Evolutionary conservation across 768 basidiomycete genomes (phyloP), one percentile per base, ranked within the genome.

Genomic region (Tylopilus felleus): DNA sequence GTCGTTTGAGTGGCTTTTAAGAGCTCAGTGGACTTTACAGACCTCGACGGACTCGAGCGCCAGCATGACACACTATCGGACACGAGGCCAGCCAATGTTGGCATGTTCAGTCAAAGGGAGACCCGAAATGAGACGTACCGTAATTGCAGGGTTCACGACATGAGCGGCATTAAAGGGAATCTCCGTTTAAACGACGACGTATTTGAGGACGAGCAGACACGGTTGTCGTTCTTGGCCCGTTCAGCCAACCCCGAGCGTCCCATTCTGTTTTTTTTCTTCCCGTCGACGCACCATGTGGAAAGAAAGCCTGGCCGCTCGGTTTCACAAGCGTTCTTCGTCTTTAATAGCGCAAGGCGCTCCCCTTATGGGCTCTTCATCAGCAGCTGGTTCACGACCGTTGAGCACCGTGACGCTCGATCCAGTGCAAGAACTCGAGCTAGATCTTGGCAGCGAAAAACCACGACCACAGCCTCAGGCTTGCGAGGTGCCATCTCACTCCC

Each of bases 201-300:
- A 38, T 38, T 38, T 38, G 38, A 38, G 38, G 35, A 36, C 38
- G 7, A 8, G n/a, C n/a, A 38, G 38, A 38, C n/a, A 9, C 38
- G 38, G n/a, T 19, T 38, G n/a, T 19, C 38, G 16, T 33, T 4
- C 33, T 33, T 33, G 33, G 33, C 33, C 29, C 10, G 29, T 29
- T 29, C 29, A n/a, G n/a, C n/a, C n/a, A n/a, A n/a, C n/a, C n/a
- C n/a, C n/a, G n/a, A n/a, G n/a, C n/a, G n/a, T 29, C 29, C 10
- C 10, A 6, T 29, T 14, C 14, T 33, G 7, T 9, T 38, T 19
- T 38, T 38, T 38, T 38, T 38, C 7, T 19, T 5, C 38, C 38
- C 25, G n/a, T 36, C 21, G n/a, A 25, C 16, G 6, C 8, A 19
- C 4, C 14, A 62, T 62, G 63, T 56, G 57, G 50, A 63, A 47